Evolutionary conservation across 116 monocot genomes (phyloP), one percentile per base, ranked within the genome.

Genomic region (Trichopus zeylanicus): DNA sequence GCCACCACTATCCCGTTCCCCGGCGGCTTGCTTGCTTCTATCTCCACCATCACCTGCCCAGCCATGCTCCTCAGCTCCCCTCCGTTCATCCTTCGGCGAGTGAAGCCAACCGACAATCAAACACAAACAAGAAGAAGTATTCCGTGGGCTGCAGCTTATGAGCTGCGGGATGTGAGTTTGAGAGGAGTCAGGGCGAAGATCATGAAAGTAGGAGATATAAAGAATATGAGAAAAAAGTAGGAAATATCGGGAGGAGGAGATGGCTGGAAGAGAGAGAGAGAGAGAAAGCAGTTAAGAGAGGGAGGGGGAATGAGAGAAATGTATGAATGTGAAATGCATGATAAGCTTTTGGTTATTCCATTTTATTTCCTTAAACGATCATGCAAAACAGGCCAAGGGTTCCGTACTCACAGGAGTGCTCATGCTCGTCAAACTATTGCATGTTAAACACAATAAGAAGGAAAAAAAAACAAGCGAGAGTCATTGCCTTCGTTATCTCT

Each of bases 1-100:
- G 46, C 65, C 16, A 47, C 64, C 26, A 52, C 59, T 10, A 73
- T 42, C 15, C 64, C 57, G 24, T 56, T 70, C 49, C 57, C 69
- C 13, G 68, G 54, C 16, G 75, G 67, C 48, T 66, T 66, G 31
- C 30, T 68, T 9, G 75, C 51, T 53, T 75, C 83, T 26, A 83
- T 75, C 64, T 82, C 90, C 57, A 66, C 67, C 72, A 78, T 75
- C 32, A 77, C 86, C 42, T 66, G 62, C 32, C 57, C 73, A 20
- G 71, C 62, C 6, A 53, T 34, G 56, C 21, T 64, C 61, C 54
- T 59, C 66, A 29, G 16, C 42, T 49, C 60, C 12, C 9, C 54
- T 26, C 3, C 55, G 18, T 49, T 18, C 53, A 33, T 49, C 49
- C 46, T 46, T 35, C 34, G 10, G 5, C 34, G 5, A 5, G 7